Percentiles rank a stretch among this genome's conserved stretches.
phyloP scores from a whole-genome alignment of 345 rosid species.

The Ailanthus altissimus region DNA sequence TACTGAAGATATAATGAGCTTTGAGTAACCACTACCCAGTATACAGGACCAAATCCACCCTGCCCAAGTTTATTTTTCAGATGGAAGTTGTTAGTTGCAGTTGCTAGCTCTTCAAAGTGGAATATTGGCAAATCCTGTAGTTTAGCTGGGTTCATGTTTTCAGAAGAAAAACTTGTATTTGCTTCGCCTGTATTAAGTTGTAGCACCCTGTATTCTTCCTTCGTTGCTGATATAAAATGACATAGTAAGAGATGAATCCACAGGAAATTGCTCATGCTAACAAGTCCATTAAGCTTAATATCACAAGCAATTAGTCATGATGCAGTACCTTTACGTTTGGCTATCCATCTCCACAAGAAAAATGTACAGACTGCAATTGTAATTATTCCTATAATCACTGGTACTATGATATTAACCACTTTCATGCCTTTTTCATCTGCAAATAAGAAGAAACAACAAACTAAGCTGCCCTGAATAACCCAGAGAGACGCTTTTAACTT shows the following conservation, averaged over 20 bases:
- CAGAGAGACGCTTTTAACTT: slow-evolving; percentile 20
- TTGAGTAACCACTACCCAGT: too few relatives aligned
- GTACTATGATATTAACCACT: not conserved
- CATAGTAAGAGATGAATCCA: not conserved
- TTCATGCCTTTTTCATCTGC: slow-evolving; percentile 17
- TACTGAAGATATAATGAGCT: not conserved
- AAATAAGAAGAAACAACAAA: not conserved
- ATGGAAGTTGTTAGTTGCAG: slow-evolving; percentile 37
- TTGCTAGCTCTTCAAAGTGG: slow-evolving; percentile 41
- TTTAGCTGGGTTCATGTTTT: not conserved
- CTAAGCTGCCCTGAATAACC: not conserved
- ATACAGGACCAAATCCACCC: slow-evolving; percentile 50
- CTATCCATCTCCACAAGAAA: slow-evolving; percentile 18
- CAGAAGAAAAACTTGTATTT: not conserved
- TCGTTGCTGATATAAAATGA: not conserved
- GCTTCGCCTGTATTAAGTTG: not conserved
- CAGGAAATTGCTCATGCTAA: too few relatives aligned
- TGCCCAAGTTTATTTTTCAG: slow-evolving; percentile 37
- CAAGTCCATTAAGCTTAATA: too few relatives aligned
- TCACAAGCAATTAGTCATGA: too few relatives aligned
- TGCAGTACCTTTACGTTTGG: slow-evolving; percentile 28
- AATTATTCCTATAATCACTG: slow-evolving; percentile 14
- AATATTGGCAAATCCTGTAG: slow-evolving; percentile 34
- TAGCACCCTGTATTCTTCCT: not conserved
- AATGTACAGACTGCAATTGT: slow-evolving; percentile 14